A percentile compares a stretch with the other conserved stretches of the same genome.
Evolutionary conservation across 192 early-diverging fungal species (phyloP).

Genomic region (Fimicolochytrium jonesii): DNA sequence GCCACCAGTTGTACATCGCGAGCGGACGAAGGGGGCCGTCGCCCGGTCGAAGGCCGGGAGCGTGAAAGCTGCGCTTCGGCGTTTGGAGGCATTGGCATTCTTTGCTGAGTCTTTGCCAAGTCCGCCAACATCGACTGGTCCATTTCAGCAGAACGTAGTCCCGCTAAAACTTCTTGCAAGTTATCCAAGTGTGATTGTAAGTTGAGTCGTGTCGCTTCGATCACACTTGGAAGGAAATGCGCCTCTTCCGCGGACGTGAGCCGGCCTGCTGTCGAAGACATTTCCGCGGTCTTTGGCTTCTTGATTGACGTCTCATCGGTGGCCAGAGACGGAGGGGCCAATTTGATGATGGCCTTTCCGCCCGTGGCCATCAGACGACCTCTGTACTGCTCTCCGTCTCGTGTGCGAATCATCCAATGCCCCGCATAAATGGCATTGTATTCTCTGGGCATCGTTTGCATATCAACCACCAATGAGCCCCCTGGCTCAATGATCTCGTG

Average conservation of each 20-base stretch:
- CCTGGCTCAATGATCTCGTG: slow-evolving; percentile 42
- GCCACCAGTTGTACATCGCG: not conserved
- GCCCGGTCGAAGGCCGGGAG: not conserved
- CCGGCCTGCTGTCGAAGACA: slow-evolving; percentile 24
- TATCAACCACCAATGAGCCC: slow-evolving; percentile 20
- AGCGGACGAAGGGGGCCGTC: not conserved
- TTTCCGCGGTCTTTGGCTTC: slow-evolving; percentile 33
- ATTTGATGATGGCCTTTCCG: slow-evolving; percentile 58
- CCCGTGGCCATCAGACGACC: slow-evolving; percentile 43
- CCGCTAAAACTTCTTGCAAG: slow-evolving; percentile 49
- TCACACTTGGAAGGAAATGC: slow-evolving; percentile 12
- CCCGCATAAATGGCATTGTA: slow-evolving; percentile 44
- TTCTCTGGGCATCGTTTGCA: slow-evolving; percentile 45
- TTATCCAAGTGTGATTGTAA: slow-evolving; percentile 47
- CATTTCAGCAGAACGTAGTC: slow-evolving; percentile 48
- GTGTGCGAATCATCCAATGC: slow-evolving; percentile 43
- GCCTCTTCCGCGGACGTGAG: slow-evolving; percentile 5
- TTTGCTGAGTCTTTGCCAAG: not conserved
- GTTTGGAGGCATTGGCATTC: not conserved
- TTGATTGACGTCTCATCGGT: slow-evolving; percentile 9
- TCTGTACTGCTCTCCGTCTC: slow-evolving; percentile 51
- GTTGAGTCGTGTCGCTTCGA: slow-evolving; percentile 34
- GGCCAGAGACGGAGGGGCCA: slow-evolving; percentile 38
- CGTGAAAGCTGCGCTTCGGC: not conserved
- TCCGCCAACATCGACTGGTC: slow-evolving; percentile 26